phyloP scores from a whole-genome alignment of 2,329 filamentous ascomycete genomes.

The Aspergillus novofumigatus region DNA sequence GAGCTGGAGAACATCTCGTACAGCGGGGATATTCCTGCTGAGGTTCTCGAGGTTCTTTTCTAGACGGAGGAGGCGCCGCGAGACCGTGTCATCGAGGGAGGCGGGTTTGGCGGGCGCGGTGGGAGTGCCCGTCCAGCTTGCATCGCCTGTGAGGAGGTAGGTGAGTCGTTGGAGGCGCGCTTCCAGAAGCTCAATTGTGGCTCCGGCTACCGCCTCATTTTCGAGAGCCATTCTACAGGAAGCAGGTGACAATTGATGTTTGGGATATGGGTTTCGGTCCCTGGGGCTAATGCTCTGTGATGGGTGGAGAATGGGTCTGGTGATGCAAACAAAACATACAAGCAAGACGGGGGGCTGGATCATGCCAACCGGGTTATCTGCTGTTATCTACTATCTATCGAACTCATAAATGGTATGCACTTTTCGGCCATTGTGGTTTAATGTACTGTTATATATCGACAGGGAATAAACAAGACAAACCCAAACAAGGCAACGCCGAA shows the following conservation, averaged over 20 bases:
- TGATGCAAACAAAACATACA: conserved; percentile 2
- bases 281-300: conserved; percentile 3
- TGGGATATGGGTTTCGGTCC: not conserved
- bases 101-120: conserved; percentile 30
- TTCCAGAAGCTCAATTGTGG: conserved; percentile 43
- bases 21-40: conserved; percentile 33
- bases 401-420: not conserved
- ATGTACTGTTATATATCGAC: not conserved
- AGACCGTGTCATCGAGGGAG: conserved; percentile 36
- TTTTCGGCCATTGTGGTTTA: not conserved
- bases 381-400: not conserved
- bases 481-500: not conserved
- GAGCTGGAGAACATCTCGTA: conserved; percentile 41
- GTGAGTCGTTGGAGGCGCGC: conserved; percentile 42
- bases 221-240: conserved; percentile 27
- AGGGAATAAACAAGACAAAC: no score
- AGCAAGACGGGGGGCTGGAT: no score
- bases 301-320: not conserved
- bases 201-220: conserved; percentile 33
- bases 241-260: not conserved
- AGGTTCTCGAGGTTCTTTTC: conserved; percentile 38
- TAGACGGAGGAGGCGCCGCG: conserved; percentile 35
- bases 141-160: conserved; percentile 42
- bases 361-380: not conserved
- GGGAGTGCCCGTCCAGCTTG: conserved; percentile 39